These are phyloP conservation scores for Nannizzia gypsea DNA, from an alignment of 2,329 filamentous ascomycete species.

Conservation along the genomic window DNA sequence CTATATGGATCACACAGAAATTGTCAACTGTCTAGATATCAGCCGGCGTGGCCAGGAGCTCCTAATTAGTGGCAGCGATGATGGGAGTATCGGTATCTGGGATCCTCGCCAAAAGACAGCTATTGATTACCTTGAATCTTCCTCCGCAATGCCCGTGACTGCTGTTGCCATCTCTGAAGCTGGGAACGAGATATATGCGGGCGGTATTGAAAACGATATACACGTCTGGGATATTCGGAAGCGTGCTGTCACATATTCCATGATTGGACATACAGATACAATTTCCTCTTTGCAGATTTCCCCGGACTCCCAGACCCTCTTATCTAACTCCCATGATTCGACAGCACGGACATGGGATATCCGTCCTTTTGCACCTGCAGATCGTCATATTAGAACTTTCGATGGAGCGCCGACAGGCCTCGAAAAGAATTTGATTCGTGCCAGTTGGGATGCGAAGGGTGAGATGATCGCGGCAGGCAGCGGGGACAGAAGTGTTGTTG, in stretches of 20 bases:
- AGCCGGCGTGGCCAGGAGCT: constrained; percentile 83
- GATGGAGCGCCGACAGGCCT: constrained; percentile 80
- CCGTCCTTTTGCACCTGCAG: constrained; percentile 78
- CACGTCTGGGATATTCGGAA: constrained; percentile 95
- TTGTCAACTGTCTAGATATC: constrained; percentile 86
- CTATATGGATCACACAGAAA: constrained; percentile 85
- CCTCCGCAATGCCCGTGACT: constrained; percentile 80
- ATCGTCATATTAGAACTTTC: constrained; percentile 74
- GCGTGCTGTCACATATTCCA: constrained; percentile 73
- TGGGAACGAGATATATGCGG: constrained; percentile 88
- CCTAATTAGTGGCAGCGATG: constrained; percentile 81
- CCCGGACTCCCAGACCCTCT: constrained; percentile 76
- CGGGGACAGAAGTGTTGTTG: constrained; percentile 77
- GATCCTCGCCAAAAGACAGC: constrained; percentile 85
- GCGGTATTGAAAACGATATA: constrained; percentile 94
- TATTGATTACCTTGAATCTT: constrained; percentile 61
- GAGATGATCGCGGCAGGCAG: constrained; percentile 81
- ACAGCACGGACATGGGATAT: constrained; percentile 95
- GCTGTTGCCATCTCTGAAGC: constrained; percentile 84
- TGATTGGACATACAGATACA: constrained; percentile 84
- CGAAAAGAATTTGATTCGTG: constrained; percentile 83
- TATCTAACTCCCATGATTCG: constrained; percentile 89
- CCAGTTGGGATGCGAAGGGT: constrained; percentile 79
- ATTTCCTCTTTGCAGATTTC: constrained; percentile 85
- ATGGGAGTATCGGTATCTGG: constrained; percentile 90